Evolutionary conservation across 148 eudicot genomes (phyloP).

Genomic region (Vaccinium corymbosum): DNA sequence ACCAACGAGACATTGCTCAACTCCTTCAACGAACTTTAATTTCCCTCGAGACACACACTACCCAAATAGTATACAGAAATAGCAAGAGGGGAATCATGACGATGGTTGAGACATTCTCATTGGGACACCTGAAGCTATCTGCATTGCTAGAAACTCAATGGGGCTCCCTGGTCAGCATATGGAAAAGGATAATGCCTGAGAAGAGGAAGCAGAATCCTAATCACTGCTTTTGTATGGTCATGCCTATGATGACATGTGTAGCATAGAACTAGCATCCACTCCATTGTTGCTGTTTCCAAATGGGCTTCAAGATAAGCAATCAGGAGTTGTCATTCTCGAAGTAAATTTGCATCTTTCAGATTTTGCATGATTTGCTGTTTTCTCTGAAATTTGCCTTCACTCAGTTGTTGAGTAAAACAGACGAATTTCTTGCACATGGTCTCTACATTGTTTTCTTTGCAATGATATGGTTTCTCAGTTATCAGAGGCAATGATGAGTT

Average conservation of each 20-base stretch:
- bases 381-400: background rate
- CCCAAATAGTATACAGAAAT: background rate
- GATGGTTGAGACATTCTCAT: background rate
- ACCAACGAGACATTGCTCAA: background rate
- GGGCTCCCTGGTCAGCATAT: background rate
- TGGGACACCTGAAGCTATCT: background rate
- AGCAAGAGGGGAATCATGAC: background rate
- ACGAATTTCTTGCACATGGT: background rate
- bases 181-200: background rate
- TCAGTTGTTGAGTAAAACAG: background rate
- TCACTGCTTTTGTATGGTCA: background rate
- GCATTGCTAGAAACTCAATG: background rate
- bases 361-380: background rate
- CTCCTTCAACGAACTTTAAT: background rate
- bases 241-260: background rate
- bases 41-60: background rate
- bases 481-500: background rate
- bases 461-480: background rate
- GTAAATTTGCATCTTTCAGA: background rate
- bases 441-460: background rate
- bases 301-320: background rate
- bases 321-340: background rate
- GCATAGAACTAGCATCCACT: background rate
- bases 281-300: background rate
- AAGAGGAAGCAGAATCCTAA: background rate